Conservation (phyloP, 2,329 filamentous ascomycete species). For the Cladorrhinum sp. region DNA sequence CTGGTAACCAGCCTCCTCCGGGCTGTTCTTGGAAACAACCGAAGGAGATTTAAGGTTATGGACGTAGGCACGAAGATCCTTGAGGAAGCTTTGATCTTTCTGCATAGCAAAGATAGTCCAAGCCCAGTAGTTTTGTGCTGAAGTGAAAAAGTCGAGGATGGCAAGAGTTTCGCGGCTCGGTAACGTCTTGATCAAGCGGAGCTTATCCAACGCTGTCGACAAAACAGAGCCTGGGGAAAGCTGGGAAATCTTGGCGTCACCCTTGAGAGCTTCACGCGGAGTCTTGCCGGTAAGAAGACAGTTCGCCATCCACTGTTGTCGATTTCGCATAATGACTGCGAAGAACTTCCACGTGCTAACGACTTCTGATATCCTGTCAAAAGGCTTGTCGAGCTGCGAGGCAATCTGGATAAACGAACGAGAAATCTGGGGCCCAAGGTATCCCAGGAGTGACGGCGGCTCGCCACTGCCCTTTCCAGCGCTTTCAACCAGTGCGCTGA, state of each 20-base stretch:
- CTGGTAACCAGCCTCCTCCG: slow-evolving; percentile 57
- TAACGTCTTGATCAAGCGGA: slow-evolving; percentile 64
- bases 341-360: slow-evolving; percentile 80
- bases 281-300: slow-evolving; percentile 87
- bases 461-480: slow-evolving; percentile 67
- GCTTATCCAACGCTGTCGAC: slow-evolving; percentile 66
- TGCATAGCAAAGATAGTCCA: slow-evolving; percentile 84
- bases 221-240: slow-evolving; percentile 63
- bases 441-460: slow-evolving; percentile 89
- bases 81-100: slow-evolving; percentile 70
- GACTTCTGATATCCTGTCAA: slow-evolving; percentile 62
- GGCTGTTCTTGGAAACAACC: slow-evolving; percentile 52
- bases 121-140: slow-evolving; percentile 91
- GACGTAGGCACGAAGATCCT: slow-evolving; percentile 68
- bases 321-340: slow-evolving; percentile 78
- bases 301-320: slow-evolving; percentile 94
- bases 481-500: slow-evolving; percentile 70
- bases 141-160: slow-evolving; percentile 81
- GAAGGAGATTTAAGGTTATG: slow-evolving; percentile 53
- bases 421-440: slow-evolving; percentile 77
- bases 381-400: slow-evolving; percentile 72
- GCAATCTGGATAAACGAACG: slow-evolving; percentile 80
- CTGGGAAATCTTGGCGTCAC: slow-evolving; percentile 49
- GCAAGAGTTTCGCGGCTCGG: slow-evolving; percentile 66
- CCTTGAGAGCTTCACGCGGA: slow-evolving; percentile 69